Base-by-base conservation (phyloP, 768 basidiomycete genomes). In the Naganishia vaughanmartiniae region DNA sequence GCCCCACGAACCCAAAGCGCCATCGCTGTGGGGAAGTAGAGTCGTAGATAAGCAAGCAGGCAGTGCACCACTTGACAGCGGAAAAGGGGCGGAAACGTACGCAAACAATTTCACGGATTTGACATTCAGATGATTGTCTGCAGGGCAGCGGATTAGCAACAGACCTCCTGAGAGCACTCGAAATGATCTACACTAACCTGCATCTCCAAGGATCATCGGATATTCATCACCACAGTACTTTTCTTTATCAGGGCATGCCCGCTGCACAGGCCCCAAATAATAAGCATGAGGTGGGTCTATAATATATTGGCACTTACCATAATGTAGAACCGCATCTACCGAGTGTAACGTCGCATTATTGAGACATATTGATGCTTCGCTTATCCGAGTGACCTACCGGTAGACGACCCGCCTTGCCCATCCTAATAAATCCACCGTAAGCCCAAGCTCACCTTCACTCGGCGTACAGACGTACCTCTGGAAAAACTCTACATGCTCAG, bases 1-100 rank as follows among this genome's bases (percentile, higher is more conserved):
- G 9, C 95, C 94, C 85, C 90, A 91, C 1, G 90, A 91, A 0
- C 95, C 92, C 4, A 98, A 85, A 0, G 94, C 94, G 51, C 93
- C 93, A 76, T 97, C 94, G 0, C 71, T 72, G 45, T 36, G 28
- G 87, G 83, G 76, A 88, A 87, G 3, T 6, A 51, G 21, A 51
- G n/a, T 24, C 42, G 28, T 7, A 51, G 1, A 30, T 19, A 5
- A 30, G 28, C 24, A 10, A 21, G 15, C 33, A 31, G 21, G 93
- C 82, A 75, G 92, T 93, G 70, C 87, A 87, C 15, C 89, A 86
- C 11, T 17, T 11, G 5, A 36, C 30, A 54, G 48, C 56, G 39
- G 5, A 42, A 42, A 42, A 36, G 60, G 42, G n/a, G 0, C 0
- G 6, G 2, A 7, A 4, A 53, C 42, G 11, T 17, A 54, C 54